These are phyloP conservation scores for Knoxdaviesia capensis DNA, from an alignment of 2,329 filamentous ascomycete genomes.

Conservation along the genomic window DNA sequence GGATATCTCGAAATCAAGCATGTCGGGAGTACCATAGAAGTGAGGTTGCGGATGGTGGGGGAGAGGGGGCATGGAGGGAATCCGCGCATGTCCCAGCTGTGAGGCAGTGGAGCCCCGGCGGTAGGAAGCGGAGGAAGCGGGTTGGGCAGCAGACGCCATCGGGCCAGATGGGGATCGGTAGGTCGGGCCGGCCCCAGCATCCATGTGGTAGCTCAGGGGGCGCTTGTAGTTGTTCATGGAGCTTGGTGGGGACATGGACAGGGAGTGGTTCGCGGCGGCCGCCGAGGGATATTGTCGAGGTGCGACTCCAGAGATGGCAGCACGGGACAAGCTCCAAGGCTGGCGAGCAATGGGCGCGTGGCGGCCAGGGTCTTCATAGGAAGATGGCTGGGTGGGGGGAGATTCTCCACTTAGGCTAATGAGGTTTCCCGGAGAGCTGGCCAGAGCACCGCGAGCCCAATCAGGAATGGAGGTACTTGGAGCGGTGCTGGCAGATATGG, in stretches of 20 bases:
- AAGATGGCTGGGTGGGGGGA: slow-evolving; percentile 30
- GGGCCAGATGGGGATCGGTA: not conserved
- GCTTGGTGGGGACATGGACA: not conserved
- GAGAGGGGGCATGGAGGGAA: slow-evolving; percentile 36
- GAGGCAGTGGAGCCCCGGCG: slow-evolving; percentile 31
- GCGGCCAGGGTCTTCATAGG: slow-evolving; percentile 22
- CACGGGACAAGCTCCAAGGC: no score
- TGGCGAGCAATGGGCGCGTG: no score
- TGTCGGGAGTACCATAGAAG: slow-evolving; percentile 54
- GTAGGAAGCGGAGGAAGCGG: slow-evolving; percentile 13
- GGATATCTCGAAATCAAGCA: slow-evolving; percentile 46
- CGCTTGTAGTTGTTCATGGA: slow-evolving; percentile 17
- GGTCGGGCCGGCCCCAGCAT: slow-evolving; percentile 11
- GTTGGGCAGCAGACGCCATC: not conserved
- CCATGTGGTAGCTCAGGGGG: slow-evolving; percentile 34
- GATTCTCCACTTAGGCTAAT: slow-evolving; percentile 30
- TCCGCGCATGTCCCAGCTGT: slow-evolving; percentile 24
- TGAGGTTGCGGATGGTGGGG: slow-evolving; percentile 60
- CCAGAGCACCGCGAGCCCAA: slow-evolving; percentile 22
- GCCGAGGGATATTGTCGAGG: no score
- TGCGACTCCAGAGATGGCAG: no score
- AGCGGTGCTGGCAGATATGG: slow-evolving; percentile 26
- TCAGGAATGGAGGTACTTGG: slow-evolving; percentile 18
- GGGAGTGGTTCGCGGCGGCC: no score
- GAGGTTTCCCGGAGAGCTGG: slow-evolving; percentile 31